Percentiles rank a stretch among this genome's conserved stretches.
phyloP scores from a whole-genome alignment of 805 yeast genomes.

The Candida namnaoensis region DNA sequence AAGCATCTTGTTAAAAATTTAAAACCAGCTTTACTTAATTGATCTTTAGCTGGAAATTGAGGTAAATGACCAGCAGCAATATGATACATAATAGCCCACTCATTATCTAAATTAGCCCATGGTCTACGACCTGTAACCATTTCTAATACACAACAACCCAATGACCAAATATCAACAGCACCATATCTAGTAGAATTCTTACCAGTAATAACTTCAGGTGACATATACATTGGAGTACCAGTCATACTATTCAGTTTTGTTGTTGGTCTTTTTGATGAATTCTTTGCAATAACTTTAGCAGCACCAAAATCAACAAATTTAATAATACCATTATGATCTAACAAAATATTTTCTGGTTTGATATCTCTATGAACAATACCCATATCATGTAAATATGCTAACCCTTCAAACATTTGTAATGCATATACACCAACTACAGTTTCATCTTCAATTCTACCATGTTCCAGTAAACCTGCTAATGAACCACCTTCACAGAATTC shows the following conservation, averaged over 20 bases:
- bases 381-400: slow-evolving; percentile 87
- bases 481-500: slow-evolving; percentile 97
- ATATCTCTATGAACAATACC: slow-evolving; percentile 97
- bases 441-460: slow-evolving; percentile 94
- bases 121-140: slow-evolving; percentile 97
- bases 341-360: slow-evolving; percentile 86
- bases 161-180: slow-evolving; percentile 82
- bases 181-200: slow-evolving; percentile 29
- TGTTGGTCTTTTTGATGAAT: slow-evolving; percentile 32
- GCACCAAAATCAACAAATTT: slow-evolving; percentile 98
- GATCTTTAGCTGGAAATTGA: slow-evolving; percentile 70
- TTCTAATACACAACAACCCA: slow-evolving; percentile 92
- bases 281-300: slow-evolving; percentile 77
- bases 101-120: slow-evolving; percentile 94
- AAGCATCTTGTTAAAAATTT: slow-evolving; percentile 68
- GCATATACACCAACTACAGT: slow-evolving; percentile 85
- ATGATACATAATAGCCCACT: slow-evolving; percentile 98
- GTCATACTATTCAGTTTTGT: slow-evolving; percentile 32
- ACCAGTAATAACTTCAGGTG: slow-evolving; percentile 93
- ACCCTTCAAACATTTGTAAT: slow-evolving; percentile 87
- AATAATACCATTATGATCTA: slow-evolving; percentile 88
- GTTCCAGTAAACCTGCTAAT: slow-evolving; percentile 72
- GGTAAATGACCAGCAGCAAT: slow-evolving; percentile 95
- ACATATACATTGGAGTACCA: slow-evolving; percentile 99
- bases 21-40: slow-evolving; percentile 66